Evolutionary conservation across 2,329 filamentous ascomycete genomes (phyloP).

Genomic region (Pestalotiopsis sp.): DNA sequence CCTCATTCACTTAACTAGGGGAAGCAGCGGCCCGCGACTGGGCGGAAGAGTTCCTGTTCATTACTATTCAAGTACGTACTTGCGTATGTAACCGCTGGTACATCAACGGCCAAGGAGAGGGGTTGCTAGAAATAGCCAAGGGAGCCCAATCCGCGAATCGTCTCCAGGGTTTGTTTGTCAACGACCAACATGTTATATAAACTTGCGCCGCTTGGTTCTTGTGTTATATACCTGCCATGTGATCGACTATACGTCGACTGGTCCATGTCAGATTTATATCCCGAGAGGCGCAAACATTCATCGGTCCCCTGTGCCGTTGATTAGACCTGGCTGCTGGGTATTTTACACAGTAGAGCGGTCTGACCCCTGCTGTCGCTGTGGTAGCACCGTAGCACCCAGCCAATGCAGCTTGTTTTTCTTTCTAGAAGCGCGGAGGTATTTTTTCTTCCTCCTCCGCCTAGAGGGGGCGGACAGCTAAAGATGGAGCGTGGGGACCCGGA

Average conservation of each 20-base stretch:
- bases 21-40: background rate
- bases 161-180: background rate
- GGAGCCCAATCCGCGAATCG: background rate
- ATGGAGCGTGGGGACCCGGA: background rate
- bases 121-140: background rate
- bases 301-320: background rate
- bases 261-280: background rate
- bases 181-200: background rate
- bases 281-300: background rate
- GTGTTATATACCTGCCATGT: background rate
- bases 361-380: background rate
- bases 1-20: background rate
- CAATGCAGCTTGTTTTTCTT: background rate
- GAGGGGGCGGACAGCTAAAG: background rate
- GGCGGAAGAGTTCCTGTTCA: background rate
- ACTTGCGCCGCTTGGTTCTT: background rate
- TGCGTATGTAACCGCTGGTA: background rate
- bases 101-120: no score
- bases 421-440: background rate
- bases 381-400: background rate
- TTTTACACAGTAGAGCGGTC: background rate
- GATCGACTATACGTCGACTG: background rate
- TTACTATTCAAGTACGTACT: background rate
- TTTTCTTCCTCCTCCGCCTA: background rate
- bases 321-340: background rate